These are phyloP conservation scores for Angomonas ambiguus DNA, from an alignment of 208 protist species.

Conservation along the genomic window DNA sequence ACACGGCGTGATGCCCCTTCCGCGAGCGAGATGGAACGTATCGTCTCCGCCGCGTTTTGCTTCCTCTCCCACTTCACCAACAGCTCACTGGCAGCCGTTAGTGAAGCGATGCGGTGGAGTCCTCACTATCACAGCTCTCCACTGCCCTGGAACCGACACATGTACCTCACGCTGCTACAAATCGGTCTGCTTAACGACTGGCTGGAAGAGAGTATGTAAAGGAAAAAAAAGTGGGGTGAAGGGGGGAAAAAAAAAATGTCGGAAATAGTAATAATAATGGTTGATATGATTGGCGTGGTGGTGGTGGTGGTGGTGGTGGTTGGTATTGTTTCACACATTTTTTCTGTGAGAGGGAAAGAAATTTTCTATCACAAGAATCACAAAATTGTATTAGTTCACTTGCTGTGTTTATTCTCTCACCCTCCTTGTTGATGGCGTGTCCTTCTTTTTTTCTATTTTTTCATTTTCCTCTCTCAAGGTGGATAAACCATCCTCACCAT, in stretches of 20 bases:
- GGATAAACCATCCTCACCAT: too few species aligned
- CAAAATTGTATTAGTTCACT: background rate
- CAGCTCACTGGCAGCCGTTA: constrained; percentile 38
- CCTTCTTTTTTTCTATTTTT: constrained; percentile 5
- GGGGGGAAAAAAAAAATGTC: too few species aligned
- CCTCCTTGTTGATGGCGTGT: background rate
- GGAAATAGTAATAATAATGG: too few species aligned
- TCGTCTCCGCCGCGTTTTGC: constrained; percentile 56
- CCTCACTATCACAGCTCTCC: background rate
- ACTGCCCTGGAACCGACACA: constrained; percentile 36
- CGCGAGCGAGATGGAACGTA: constrained; percentile 19
- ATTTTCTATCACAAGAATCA: background rate
- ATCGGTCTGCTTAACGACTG: constrained; percentile 72
- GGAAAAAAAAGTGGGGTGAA: background rate
- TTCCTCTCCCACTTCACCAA: constrained; percentile 59
- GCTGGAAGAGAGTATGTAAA: constrained; percentile 37
- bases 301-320: background rate
- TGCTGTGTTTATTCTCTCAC: background rate
- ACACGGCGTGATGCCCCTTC: background rate
- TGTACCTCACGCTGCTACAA: constrained; percentile 59
- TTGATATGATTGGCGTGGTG: too few species aligned
- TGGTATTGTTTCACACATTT: constrained; percentile 6
- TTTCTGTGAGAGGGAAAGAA: background rate
- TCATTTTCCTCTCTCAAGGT: constrained; percentile 14
- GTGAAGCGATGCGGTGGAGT: constrained; percentile 39